phyloP scores from a whole-genome alignment of 805 yeast species.

The Babjeviella inositovora region DNA sequence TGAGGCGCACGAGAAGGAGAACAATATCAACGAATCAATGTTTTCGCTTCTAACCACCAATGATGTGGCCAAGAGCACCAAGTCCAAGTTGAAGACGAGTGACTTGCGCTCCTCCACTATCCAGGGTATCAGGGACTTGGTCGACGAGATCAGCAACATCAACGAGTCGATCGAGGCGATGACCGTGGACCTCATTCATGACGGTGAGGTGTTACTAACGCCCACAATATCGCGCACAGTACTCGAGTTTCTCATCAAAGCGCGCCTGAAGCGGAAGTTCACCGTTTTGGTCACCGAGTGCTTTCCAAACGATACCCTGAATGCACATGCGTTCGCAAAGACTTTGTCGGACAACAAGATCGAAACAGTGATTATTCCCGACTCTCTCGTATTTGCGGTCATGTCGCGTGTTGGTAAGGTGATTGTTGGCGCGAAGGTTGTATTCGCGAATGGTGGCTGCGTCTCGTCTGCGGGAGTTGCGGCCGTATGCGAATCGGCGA shows the following conservation, averaged over 20 bases:
- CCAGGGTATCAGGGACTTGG: conserved; percentile 82
- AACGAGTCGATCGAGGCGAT: conserved; percentile 85
- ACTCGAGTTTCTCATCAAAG: conserved; percentile 69
- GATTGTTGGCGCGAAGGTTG: conserved; percentile 80
- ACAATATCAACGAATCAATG: conserved; percentile 39
- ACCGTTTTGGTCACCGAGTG: conserved; percentile 86
- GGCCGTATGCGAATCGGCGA: conserved; percentile 89
- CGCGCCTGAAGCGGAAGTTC: conserved; percentile 79
- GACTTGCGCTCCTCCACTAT: conserved; percentile 77
- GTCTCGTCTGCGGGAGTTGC: conserved; percentile 83
- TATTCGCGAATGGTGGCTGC: conserved; percentile 94
- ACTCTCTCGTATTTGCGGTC: conserved; percentile 81
- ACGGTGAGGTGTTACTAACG: conserved; percentile 68
- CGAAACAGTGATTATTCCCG: conserved; percentile 85
- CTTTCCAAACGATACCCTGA: conserved; percentile 74
- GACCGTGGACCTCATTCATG: conserved; percentile 89
- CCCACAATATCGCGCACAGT: conserved; percentile 96
- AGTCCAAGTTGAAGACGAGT: conserved; percentile 23
- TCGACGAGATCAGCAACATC: conserved; percentile 80
- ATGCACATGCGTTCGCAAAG: conserved; percentile 68
- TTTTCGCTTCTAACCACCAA: conserved; percentile 61
- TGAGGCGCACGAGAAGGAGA: conserved; percentile 18
- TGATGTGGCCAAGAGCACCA: conserved; percentile 4
- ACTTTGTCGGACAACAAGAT: conserved; percentile 72
- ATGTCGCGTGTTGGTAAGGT: conserved; percentile 98